Evolutionary conservation across 345 rosid species (phyloP).

Genomic region (Brassica rapa): DNA sequence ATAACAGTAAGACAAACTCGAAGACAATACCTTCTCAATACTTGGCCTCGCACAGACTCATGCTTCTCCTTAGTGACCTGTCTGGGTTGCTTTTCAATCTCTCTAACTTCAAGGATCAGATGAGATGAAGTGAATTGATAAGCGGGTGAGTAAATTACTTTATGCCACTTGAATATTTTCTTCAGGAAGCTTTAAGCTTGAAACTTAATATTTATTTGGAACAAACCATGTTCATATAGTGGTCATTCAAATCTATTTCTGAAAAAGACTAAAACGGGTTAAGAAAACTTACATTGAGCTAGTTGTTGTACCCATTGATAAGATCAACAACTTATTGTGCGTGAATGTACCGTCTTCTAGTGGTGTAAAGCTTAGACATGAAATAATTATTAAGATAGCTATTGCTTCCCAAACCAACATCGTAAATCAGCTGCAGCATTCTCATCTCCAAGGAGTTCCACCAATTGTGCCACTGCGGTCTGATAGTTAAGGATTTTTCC

Average conservation of each 20-base stretch:
- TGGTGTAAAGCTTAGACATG: background rate
- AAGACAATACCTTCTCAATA: no score
- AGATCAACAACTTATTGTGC: background rate
- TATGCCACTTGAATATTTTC: background rate
- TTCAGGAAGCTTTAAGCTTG: background rate
- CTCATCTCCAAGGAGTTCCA: constrained; percentile 60
- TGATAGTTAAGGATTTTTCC: constrained; percentile 71
- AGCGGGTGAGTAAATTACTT: background rate
- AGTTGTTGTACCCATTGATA: no score
- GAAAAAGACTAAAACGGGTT: background rate
- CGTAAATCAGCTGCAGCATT: constrained; percentile 54
- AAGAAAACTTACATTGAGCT: background rate
- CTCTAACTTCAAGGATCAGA: no score
- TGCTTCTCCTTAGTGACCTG: no score
- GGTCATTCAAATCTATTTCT: background rate
- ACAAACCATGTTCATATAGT: background rate
- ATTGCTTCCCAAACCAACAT: constrained; percentile 82
- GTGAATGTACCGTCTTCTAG: background rate
- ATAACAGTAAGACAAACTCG: no score
- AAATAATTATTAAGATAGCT: constrained; percentile 92
- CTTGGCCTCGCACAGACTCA: no score
- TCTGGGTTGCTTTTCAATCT: no score
- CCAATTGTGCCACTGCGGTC: constrained; percentile 58
- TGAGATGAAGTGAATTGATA: no score
- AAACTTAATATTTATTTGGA: background rate